Base-by-base conservation (phyloP, 257 asterid species). In the Galeopsis tetrahit region DNA sequence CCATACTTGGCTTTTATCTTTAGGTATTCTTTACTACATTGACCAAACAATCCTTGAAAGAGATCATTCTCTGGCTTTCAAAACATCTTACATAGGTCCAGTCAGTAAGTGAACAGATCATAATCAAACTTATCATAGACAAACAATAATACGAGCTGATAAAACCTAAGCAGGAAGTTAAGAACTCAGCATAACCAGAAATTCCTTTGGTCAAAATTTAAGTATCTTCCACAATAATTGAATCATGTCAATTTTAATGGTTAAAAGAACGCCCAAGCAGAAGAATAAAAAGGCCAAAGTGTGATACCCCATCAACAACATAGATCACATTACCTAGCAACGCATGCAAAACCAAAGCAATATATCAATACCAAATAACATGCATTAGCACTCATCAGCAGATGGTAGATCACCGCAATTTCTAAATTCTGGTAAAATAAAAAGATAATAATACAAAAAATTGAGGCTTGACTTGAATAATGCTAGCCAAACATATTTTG, bases 391-490 rank as follows among this genome's bases (percentile, higher is more conserved):
- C 28, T 57, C 63, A 14, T 59, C 74, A 35, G 11, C 31, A 46
- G 51, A 55, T 48, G 39, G 49, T 46, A 65, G 48, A 38, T 48
- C 44, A 67, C 76, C 57, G 46, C 82, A 69, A 61, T 68, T 53
- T 66, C 71, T 33, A 55, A 55, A 33, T 65, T 68, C 75, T 55
- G 43, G 76, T 71, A 32, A 63, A 80, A 70, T 43, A 79, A 58
- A 21, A 21, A 21, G 70, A 64, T 15, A 66, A 71, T 48, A 51
- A n/a, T 53, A 33, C 52, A 5, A 56, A 62, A 62, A 66, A 39
- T 55, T 57, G 67, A 48, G 52, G 32, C 69, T 69, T 70, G 34
- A 33, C 33, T 43, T 38, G 40, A 38, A 42, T 40, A 65, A 59
- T 61, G 66, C 33, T 43, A 35, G 44, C 46, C 73, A 51, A 34